Conservation (phyloP, 75 land plant genomes). For the Adiantum capillusveneris region DNA sequence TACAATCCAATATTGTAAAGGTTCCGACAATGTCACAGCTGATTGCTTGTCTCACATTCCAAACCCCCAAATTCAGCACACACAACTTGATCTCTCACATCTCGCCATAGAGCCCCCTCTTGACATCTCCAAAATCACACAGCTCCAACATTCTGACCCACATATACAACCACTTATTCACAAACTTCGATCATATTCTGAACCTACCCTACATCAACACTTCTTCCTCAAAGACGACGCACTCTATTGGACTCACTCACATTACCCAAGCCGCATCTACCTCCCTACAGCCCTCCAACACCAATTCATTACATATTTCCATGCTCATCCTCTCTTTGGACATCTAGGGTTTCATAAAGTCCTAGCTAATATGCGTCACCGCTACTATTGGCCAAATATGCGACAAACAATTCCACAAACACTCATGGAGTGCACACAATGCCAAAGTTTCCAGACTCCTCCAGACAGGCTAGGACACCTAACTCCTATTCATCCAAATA, state of each 20-base stretch:
- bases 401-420: background rate
- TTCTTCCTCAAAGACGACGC: background rate
- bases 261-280: background rate
- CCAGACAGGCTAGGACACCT: background rate
- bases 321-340: background rate
- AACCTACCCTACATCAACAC: background rate
- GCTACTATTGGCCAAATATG: background rate
- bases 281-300: background rate
- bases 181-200: background rate
- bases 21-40: background rate
- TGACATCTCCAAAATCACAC: too few relatives aligned
- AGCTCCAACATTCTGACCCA: too few relatives aligned
- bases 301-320: background rate
- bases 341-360: constrained; percentile 1
- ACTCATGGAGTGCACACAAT: background rate
- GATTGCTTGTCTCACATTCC: background rate
- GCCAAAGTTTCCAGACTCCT: background rate
- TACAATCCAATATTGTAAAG: background rate
- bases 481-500: too few relatives aligned
- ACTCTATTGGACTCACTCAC: background rate
- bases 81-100: background rate
- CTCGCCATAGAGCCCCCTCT: too few relatives aligned
- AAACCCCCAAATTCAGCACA: background rate
- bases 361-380: background rate
- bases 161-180: background rate